Conservation (phyloP, 306 rosid species). For the Castanospermum australe region DNA sequence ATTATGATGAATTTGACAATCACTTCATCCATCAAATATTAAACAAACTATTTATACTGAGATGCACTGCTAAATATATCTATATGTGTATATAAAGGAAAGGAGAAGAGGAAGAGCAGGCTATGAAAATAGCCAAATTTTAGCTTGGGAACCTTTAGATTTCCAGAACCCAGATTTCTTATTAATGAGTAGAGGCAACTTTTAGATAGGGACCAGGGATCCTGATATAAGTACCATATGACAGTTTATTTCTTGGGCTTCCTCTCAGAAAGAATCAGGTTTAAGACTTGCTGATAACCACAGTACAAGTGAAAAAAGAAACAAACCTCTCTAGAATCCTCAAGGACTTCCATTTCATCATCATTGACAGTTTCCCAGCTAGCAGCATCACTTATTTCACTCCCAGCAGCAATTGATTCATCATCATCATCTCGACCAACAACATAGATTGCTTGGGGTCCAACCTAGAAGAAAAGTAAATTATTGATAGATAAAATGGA, state of each 20-base stretch:
- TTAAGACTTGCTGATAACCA: conserved; percentile 19
- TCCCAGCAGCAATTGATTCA: conserved; percentile 84
- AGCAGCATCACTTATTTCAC: conserved; percentile 92
- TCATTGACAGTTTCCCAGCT: conserved; percentile 98
- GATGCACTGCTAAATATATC: background rate
- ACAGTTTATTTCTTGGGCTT: conserved; percentile 24
- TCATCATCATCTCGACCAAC: conserved; percentile 98
- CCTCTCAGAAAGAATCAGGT: conserved; percentile 16
- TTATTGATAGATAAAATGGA: conserved; percentile 23
- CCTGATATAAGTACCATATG: background rate
- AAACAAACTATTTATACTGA: background rate
- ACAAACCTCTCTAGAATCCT: conserved; percentile 67
- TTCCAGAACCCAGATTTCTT: background rate
- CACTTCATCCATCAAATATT: conserved; percentile 13
- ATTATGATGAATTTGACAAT: background rate
- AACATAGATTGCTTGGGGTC: conserved; percentile 98
- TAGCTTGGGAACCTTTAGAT: conserved; percentile 1
- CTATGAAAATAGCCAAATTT: background rate
- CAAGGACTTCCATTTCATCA: conserved; percentile 64
- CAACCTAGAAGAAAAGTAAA: conserved; percentile 64
- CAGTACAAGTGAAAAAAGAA: conserved; percentile 29
- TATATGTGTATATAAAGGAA: background rate
- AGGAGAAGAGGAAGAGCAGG: background rate
- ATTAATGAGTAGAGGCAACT: background rate
- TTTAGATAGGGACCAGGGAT: background rate